Conservation (phyloP, 352 stramenopile species). For the Pythium coloratum region DNA sequence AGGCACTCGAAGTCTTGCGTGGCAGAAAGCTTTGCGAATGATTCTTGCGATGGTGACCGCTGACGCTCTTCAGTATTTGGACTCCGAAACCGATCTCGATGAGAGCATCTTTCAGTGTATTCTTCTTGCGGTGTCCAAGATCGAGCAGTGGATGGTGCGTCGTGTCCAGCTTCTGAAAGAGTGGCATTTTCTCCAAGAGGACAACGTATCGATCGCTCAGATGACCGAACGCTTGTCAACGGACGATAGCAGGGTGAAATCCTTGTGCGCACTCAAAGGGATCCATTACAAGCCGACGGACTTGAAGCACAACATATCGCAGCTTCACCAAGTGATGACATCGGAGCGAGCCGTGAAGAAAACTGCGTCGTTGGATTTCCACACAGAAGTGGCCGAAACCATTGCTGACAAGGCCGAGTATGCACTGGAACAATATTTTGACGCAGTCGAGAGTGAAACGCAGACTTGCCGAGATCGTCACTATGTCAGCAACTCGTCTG, state of each 20-base stretch:
- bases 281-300: slow-evolving; percentile 40
- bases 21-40: slow-evolving; percentile 11
- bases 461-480: neutral
- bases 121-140: slow-evolving; percentile 35
- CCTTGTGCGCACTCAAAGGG: slow-evolving; percentile 52
- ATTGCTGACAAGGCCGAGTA: slow-evolving; percentile 15
- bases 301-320: slow-evolving; percentile 36
- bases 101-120: slow-evolving; percentile 20
- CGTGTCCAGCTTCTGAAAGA: slow-evolving; percentile 68
- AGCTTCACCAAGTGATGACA: slow-evolving; percentile 36
- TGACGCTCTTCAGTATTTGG: neutral
- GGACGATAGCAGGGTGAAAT: slow-evolving; percentile 46
- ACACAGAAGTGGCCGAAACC: slow-evolving; percentile 6
- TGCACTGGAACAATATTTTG: neutral
- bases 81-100: neutral
- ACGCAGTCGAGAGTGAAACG: neutral
- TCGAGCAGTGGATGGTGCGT: slow-evolving; percentile 68
- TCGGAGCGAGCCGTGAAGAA: neutral
- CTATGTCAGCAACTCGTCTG: neutral
- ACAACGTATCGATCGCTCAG: slow-evolving; percentile 41
- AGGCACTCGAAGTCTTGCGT: neutral
- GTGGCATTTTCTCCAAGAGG: slow-evolving; percentile 50
- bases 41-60: slow-evolving; percentile 5
- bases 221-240: slow-evolving; percentile 55
- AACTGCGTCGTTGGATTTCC: neutral